Conservation (phyloP, 768 basidiomycete species). For the Coprinellus aureogranulatus region DNA sequence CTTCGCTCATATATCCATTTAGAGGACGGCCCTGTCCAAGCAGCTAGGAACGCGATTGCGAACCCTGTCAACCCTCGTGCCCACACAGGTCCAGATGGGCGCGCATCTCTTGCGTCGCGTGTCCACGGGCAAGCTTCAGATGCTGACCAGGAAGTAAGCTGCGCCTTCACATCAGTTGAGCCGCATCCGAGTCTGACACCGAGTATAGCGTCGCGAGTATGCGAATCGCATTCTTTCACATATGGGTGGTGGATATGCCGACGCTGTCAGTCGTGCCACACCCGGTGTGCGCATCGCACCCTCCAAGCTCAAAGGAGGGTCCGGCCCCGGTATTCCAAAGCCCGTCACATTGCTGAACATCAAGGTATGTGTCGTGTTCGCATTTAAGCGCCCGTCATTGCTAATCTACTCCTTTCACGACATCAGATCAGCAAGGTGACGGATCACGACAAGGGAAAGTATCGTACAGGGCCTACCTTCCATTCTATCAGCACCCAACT, state of each 20-base stretch:
- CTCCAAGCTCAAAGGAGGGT: not conserved
- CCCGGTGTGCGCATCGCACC: not conserved
- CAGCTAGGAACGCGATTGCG: not conserved
- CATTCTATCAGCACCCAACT: not conserved
- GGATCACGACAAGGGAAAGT: conserved; percentile 1
- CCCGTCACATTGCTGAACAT: not conserved
- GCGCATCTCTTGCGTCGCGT: not conserved
- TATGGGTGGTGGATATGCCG: not conserved
- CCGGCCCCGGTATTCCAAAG: not conserved
- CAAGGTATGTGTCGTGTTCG: not conserved
- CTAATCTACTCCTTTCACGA: too few relatives aligned
- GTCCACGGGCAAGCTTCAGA: too few relatives aligned
- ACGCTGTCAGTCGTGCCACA: not conserved
- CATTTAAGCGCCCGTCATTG: not conserved
- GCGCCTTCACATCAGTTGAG: too few relatives aligned
- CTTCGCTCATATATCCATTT: not conserved
- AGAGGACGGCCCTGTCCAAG: not conserved
- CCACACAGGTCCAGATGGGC: not conserved
- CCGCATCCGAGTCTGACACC: not conserved
- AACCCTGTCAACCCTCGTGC: conserved; percentile 1
- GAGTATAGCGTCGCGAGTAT: not conserved
- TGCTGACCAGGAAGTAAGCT: too few relatives aligned
- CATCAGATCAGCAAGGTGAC: not conserved
- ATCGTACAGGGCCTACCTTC: not conserved
- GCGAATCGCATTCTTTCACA: not conserved